phyloP scores from a whole-genome alignment of 192 early-diverging fungal species.

The Bifiguratus adelaidae region DNA sequence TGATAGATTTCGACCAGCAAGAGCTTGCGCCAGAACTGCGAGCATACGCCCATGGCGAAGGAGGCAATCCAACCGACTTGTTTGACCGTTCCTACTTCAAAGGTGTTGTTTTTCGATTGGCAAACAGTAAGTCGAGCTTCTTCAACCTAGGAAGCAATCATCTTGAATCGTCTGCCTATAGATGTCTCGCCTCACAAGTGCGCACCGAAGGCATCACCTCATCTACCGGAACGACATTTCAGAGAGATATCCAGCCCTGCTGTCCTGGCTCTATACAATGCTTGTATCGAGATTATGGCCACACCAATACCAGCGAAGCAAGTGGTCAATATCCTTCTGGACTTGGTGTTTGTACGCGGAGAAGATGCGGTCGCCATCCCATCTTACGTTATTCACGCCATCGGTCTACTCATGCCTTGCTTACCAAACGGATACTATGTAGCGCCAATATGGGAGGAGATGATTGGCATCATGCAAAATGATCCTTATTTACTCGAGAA shows the following conservation, averaged over 20 bases:
- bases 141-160: not conserved
- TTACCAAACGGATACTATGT: slow-evolving; percentile 31
- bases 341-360: slow-evolving; percentile 28
- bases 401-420: slow-evolving; percentile 21
- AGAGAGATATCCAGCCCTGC: slow-evolving; percentile 51
- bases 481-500: slow-evolving; percentile 22
- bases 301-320: slow-evolving; percentile 25
- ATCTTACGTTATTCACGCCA: slow-evolving; percentile 31
- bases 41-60: too few species aligned
- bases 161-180: not conserved
- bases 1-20: slow-evolving; percentile 27
- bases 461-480: slow-evolving; percentile 19
- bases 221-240: slow-evolving; percentile 44
- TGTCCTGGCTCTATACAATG: slow-evolving; percentile 37
- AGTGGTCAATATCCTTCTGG: slow-evolving; percentile 24
- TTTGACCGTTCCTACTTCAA: slow-evolving; percentile 42
- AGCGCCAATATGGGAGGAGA: slow-evolving; percentile 32
- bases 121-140: slow-evolving; percentile 21
- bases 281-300: slow-evolving; percentile 32
- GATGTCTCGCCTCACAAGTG: slow-evolving; percentile 40
- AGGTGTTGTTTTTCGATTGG: slow-evolving; percentile 34
- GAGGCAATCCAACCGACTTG: slow-evolving; percentile 8
- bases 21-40: slow-evolving; percentile 25
- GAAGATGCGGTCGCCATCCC: slow-evolving; percentile 15
- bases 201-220: slow-evolving; percentile 28